Evolutionary conservation across 495 filamentous ascomycete genomes (phyloP).

Genomic region (Cenococcum geophilum): DNA sequence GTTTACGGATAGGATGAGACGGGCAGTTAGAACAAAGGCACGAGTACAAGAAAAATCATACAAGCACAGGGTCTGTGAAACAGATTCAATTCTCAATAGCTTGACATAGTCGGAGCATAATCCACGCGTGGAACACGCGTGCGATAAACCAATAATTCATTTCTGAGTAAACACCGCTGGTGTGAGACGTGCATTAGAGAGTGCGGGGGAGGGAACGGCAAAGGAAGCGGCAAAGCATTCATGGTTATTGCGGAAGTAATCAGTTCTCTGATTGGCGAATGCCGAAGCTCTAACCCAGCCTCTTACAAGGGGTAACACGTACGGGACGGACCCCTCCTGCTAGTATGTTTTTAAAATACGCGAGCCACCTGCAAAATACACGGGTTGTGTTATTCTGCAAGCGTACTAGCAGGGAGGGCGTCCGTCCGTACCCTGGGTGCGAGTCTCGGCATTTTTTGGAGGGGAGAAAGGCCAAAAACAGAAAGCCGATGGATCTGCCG

Average conservation of each 20-base stretch:
- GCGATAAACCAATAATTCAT: background rate
- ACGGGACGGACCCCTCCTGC: too few species aligned
- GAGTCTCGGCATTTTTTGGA: background rate
- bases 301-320: too few species aligned
- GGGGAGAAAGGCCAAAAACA: background rate
- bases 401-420: too few species aligned
- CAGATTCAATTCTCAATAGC: too few species aligned
- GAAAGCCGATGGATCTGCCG: slow-evolving; percentile 17
- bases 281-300: background rate
- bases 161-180: background rate
- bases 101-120: too few species aligned
- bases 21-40: background rate
- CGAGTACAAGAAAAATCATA: too few species aligned
- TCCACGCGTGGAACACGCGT: background rate
- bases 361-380: too few species aligned
- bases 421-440: too few species aligned
- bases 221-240: slow-evolving; percentile 4
- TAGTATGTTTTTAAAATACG: too few species aligned
- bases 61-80: too few species aligned
- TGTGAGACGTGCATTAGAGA: background rate
- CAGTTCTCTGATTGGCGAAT: background rate
- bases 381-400: too few species aligned
- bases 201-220: background rate
- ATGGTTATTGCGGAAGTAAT: background rate
- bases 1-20: slow-evolving; percentile 28